A percentile compares a stretch with the other conserved stretches of the same genome.
These are phyloP conservation scores for Cladorrhinum sp. DNA, from an alignment of 2,329 filamentous ascomycete genomes.

Conservation along the genomic window DNA sequence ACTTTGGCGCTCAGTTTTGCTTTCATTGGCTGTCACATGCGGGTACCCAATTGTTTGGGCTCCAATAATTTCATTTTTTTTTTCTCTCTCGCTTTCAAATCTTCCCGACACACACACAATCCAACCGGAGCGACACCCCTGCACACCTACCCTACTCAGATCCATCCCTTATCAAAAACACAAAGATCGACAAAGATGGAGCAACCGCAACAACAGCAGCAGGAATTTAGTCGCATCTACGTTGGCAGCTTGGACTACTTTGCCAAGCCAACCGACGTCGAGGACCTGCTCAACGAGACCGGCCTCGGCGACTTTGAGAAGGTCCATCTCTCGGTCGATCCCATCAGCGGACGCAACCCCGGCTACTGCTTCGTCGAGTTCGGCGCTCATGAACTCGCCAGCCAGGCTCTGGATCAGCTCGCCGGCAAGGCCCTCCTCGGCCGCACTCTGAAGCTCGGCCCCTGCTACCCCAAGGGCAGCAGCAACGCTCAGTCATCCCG, in stretches of 20 bases:
- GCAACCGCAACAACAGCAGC: neutral
- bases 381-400: conserved; percentile 52
- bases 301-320: conserved; percentile 44
- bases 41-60: neutral
- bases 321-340: conserved; percentile 67
- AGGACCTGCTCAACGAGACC: conserved; percentile 32
- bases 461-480: conserved; percentile 54
- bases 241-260: conserved; percentile 63
- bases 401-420: conserved; percentile 55
- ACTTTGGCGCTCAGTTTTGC: neutral
- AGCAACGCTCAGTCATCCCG: conserved; percentile 14
- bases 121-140: no score
- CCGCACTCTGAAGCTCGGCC: conserved; percentile 61
- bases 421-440: conserved; percentile 53
- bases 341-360: conserved; percentile 65
- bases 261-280: conserved; percentile 39
- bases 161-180: no score
- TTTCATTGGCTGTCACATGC: neutral
- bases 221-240: conserved; percentile 47
- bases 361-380: conserved; percentile 76
- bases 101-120: neutral
- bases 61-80: neutral
- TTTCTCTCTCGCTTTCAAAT: neutral
- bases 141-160: no score
- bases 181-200: neutral